These are phyloP conservation scores for Bipolaris zeicola DNA, from an alignment of 2,329 filamentous ascomycete genomes.

Conservation along the genomic window DNA sequence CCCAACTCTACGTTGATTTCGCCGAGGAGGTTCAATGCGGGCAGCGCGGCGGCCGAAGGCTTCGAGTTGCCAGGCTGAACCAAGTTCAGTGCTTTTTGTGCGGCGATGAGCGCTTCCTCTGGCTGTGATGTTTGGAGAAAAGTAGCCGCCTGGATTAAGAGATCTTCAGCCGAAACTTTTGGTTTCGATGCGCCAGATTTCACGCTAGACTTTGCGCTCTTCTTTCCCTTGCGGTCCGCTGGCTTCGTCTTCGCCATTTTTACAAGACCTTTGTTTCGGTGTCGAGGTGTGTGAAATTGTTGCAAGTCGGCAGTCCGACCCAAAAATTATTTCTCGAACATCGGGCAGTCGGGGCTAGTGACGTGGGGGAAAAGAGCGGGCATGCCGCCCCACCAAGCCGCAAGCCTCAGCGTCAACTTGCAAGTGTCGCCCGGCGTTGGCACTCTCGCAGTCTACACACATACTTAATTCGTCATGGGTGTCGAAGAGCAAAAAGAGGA, in stretches of 20 bases:
- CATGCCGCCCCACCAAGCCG: constrained; percentile 26
- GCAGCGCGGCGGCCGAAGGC: constrained; percentile 58
- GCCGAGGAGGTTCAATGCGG: constrained; percentile 76
- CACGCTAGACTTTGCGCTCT: constrained; percentile 37
- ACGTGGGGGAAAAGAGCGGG: constrained; percentile 26
- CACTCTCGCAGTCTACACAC: background rate
- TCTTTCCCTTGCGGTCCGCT: constrained; percentile 50
- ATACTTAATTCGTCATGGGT: constrained; percentile 50
- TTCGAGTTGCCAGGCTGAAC: constrained; percentile 49
- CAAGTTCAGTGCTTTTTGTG: constrained; percentile 59
- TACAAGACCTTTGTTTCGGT: background rate
- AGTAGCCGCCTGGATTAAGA: constrained; percentile 62
- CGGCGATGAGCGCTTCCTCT: constrained; percentile 61
- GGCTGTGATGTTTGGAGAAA: constrained; percentile 64
- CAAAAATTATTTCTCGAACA: constrained; percentile 31
- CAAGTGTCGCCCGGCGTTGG: background rate
- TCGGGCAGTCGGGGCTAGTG: constrained; percentile 26
- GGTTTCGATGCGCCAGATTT: constrained; percentile 49
- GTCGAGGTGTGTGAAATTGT: background rate
- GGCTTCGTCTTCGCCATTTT: constrained; percentile 60
- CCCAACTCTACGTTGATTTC: constrained; percentile 84
- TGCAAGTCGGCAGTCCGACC: background rate
- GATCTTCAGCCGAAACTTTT: constrained; percentile 58
- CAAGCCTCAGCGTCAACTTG: constrained; percentile 23
- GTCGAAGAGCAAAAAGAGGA: constrained; percentile 91